Evolutionary conservation across 2,329 filamentous ascomycete species (phyloP).

Genomic region (Diaporthe caulivora): DNA sequence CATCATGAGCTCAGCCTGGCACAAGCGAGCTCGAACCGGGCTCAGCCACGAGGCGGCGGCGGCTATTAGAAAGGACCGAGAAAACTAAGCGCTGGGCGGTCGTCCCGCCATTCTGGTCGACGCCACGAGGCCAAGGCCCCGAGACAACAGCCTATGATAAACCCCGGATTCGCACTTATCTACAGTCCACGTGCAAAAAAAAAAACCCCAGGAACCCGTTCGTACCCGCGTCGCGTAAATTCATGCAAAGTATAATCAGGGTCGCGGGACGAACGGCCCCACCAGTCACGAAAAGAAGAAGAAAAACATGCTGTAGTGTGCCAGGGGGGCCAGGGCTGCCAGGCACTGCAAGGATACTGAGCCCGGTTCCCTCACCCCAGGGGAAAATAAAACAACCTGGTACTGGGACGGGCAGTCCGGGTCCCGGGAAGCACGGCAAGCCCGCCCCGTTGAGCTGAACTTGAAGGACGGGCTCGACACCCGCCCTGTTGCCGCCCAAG

Average conservation of each 20-base stretch:
- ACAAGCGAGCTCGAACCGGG: neutral
- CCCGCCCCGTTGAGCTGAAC: neutral
- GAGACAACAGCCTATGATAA: neutral
- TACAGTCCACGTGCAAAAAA: neutral
- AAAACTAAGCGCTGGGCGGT: neutral
- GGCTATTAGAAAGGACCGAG: neutral
- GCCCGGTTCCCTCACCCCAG: neutral
- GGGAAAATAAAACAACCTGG: neutral
- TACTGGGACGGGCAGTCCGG: neutral
- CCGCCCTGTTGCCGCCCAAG: neutral
- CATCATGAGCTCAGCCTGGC: neutral
- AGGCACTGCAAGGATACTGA: neutral
- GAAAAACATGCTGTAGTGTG: too few species aligned
- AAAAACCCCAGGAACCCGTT: neutral
- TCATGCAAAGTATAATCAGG: neutral
- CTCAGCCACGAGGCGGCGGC: neutral
- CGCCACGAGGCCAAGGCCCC: neutral
- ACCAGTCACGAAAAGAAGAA: neutral
- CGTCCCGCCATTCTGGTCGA: neutral
- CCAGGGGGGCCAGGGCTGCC: neutral
- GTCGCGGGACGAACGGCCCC: neutral
- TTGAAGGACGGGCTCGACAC: neutral
- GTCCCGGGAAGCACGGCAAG: slow-evolving; percentile 18
- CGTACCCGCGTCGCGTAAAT: neutral
- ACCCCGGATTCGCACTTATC: slow-evolving; percentile 4